Evolutionary conservation across 1,139 yeast species (phyloP).

Genomic region (Sugiyamaella sp.): DNA sequence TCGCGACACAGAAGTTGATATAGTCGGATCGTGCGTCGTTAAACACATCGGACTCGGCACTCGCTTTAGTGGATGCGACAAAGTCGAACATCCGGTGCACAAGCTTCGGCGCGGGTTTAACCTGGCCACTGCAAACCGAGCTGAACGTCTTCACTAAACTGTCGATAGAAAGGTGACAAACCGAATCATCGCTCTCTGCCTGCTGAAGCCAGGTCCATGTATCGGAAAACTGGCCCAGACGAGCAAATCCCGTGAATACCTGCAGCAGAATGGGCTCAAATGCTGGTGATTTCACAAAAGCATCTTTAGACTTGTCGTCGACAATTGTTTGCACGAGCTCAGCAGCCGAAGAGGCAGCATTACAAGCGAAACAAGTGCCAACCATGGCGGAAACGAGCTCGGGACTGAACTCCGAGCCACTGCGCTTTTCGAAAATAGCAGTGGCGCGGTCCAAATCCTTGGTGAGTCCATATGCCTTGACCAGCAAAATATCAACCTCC

Average conservation of each 20-base stretch:
- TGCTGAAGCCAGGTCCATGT: constrained; percentile 43
- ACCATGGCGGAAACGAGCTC: constrained; percentile 37
- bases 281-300: constrained; percentile 10
- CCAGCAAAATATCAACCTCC: constrained; percentile 21
- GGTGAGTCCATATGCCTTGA: constrained; percentile 29
- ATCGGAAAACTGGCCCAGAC: constrained; percentile 35
- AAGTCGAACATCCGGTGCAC: constrained; percentile 37
- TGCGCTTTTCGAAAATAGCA: constrained; percentile 18
- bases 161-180: constrained; percentile 28
- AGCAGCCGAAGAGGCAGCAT: constrained; percentile 36
- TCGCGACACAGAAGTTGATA: constrained; percentile 29
- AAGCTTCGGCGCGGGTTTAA: constrained; percentile 27
- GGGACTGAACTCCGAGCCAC: not conserved
- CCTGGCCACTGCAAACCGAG: constrained; percentile 17
- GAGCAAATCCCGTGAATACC: constrained; percentile 39
- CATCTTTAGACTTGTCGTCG: constrained; percentile 18
- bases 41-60: constrained; percentile 23
- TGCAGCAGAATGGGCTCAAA: constrained; percentile 26
- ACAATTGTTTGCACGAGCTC: constrained; percentile 36
- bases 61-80: constrained; percentile 32
- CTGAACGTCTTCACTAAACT: constrained; percentile 32
- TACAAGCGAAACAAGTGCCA: constrained; percentile 38
- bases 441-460: constrained; percentile 28
- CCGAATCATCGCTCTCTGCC: constrained; percentile 31
- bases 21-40: constrained; percentile 34